phyloP scores from a whole-genome alignment of 1,284 basidiomycete species.

The Schizophyllum commune region DNA sequence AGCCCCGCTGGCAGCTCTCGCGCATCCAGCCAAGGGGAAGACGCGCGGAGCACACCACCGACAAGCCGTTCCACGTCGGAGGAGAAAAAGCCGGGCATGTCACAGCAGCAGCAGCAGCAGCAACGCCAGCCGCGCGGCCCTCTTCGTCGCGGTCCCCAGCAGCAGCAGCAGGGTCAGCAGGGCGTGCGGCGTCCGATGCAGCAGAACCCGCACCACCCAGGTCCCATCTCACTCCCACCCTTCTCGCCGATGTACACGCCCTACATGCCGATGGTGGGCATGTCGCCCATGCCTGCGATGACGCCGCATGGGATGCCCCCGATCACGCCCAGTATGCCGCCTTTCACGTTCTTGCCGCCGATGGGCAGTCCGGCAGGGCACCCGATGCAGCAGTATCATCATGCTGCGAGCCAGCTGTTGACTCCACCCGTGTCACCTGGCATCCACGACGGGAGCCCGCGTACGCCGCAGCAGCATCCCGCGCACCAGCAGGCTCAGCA shows the following conservation, averaged over 20 bases:
- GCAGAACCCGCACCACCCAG: conserved; percentile 56
- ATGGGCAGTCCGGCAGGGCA: conserved; percentile 15
- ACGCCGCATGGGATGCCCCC: conserved; percentile 68
- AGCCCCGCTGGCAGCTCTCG: neutral
- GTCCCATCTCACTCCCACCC: conserved; percentile 63
- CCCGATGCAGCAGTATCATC: conserved; percentile 3
- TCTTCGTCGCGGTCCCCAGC: conserved; percentile 1
- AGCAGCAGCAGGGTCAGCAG: conserved; percentile 4
- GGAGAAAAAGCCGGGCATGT: conserved; percentile 3
- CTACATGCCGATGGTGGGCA: conserved; percentile 1
- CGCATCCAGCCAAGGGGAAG: neutral
- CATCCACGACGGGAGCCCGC: conserved; percentile 1
- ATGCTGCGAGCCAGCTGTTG: conserved; percentile 3
- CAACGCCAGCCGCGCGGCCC: conserved; percentile 6
- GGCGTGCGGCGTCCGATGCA: conserved; percentile 7
- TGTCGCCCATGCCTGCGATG: conserved; percentile 29
- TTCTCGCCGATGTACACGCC: conserved; percentile 32
- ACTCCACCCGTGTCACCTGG: conserved; percentile 3
- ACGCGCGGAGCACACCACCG: neutral
- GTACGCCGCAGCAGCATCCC: conserved; percentile 3
- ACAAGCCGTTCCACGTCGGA: neutral
- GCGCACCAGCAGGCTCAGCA: conserved; percentile 1
- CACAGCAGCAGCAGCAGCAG: conserved; percentile 8
- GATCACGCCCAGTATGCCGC: conserved; percentile 75
- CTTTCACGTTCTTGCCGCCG: conserved; percentile 60